A percentile compares a stretch with the other conserved stretches of the same genome.
Evolutionary conservation across 805 yeast species (phyloP).

Genomic region (Geotrichum ghanense): DNA sequence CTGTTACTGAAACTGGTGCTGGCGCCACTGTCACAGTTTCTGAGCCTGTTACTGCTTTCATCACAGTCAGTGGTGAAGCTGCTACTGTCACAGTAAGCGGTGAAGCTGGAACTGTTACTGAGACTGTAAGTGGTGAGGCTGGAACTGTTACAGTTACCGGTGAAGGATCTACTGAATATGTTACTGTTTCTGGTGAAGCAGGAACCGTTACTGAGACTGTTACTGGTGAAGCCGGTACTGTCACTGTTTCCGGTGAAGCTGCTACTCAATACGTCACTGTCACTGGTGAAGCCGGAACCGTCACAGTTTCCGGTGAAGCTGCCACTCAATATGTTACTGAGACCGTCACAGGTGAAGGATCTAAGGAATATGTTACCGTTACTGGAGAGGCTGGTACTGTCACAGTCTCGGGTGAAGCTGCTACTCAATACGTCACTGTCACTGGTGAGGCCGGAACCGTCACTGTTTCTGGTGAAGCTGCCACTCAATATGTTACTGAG

Average conservation of each 20-base stretch:
- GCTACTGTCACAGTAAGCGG: constrained; percentile 9
- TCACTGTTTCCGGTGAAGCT: constrained; percentile 12
- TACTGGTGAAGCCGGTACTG: constrained; percentile 9
- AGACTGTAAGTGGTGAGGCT: no score
- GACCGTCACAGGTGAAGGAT: constrained; percentile 5
- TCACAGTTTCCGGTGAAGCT: constrained; percentile 7
- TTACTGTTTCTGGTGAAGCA: constrained; percentile 5
- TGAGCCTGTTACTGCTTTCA: constrained; percentile 10
- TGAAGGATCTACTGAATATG: background rate
- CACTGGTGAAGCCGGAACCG: constrained; percentile 8
- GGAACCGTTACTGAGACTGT: constrained; percentile 9
- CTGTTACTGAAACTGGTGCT: constrained; percentile 8
- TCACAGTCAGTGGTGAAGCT: constrained; percentile 3
- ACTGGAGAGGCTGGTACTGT: constrained; percentile 16
- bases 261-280: constrained; percentile 11
- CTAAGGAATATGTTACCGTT: no score
- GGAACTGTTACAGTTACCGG: constrained; percentile 4
- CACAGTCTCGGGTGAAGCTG: constrained; percentile 9
- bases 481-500: constrained; percentile 9
- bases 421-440: constrained; percentile 8
- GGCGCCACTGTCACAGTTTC: constrained; percentile 17
- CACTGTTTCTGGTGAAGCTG: constrained; percentile 11
- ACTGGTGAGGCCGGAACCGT: constrained; percentile 7
- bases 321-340: constrained; percentile 2
- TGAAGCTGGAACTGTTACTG: constrained; percentile 10